Conservation (phyloP, 2,329 filamentous ascomycete species). For the Cephalotrichum gorgonifer region DNA sequence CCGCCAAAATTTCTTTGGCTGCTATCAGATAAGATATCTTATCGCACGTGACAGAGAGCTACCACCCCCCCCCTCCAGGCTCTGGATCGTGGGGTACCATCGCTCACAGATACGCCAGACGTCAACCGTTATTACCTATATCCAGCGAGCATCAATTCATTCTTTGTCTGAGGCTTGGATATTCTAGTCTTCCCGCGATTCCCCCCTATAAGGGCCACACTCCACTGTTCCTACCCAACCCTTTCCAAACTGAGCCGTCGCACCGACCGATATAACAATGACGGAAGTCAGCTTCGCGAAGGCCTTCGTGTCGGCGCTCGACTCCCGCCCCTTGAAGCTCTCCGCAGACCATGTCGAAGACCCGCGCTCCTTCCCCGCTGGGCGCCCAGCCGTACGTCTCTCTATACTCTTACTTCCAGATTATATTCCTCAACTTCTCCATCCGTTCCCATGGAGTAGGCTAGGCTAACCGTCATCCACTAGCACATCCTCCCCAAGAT, state of each 20-base stretch:
- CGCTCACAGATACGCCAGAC: background rate
- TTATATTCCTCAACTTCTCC: background rate
- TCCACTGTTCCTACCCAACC: background rate
- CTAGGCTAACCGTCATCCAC: constrained; percentile 8
- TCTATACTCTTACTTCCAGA: background rate
- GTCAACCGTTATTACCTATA: background rate
- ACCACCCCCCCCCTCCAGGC: background rate
- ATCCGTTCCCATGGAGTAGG: constrained; percentile 5
- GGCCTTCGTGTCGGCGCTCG: constrained; percentile 69
- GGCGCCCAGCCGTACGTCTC: constrained; percentile 55
- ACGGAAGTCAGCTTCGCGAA: constrained; percentile 80
- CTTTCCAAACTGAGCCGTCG: background rate
- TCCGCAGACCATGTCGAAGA: constrained; percentile 87
- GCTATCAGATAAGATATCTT: constrained; percentile 6
- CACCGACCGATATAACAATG: constrained; percentile 35
- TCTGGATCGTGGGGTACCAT: background rate
- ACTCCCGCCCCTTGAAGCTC: constrained; percentile 69
- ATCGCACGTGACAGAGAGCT: background rate
- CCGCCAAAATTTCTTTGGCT: constrained; percentile 28
- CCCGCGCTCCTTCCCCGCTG: constrained; percentile 61
- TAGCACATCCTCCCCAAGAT: constrained; percentile 66
- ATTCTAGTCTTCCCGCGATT: background rate
- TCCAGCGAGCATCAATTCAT: background rate
- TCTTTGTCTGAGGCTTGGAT: background rate
- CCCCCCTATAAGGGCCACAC: background rate